Evolutionary conservation across 2,329 filamentous ascomycete species (phyloP).

Genomic region (Venturia aucupariae): DNA sequence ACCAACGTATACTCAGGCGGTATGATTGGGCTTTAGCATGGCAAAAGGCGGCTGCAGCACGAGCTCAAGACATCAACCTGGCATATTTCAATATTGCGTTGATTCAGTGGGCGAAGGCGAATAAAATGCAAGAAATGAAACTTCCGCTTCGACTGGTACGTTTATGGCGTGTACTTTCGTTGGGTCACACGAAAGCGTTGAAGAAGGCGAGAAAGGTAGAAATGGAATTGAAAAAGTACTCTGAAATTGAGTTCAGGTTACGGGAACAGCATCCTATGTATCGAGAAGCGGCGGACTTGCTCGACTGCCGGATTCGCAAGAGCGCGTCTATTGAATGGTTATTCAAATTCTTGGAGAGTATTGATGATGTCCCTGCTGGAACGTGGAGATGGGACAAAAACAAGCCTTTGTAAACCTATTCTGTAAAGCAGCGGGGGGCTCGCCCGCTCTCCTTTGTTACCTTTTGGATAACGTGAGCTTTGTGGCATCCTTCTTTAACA

Average conservation of each 20-base stretch:
- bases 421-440: not conserved
- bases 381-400: not conserved
- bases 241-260: not conserved
- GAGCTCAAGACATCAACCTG: not conserved
- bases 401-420: not conserved
- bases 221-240: not conserved
- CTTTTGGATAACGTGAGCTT: not conserved
- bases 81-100: not conserved
- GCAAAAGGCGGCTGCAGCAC: not conserved
- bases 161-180: not conserved
- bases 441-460: too few relatives aligned
- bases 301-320: not conserved
- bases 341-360: not conserved
- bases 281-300: not conserved
- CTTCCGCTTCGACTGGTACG: not conserved
- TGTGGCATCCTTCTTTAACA: not conserved
- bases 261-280: too few relatives aligned
- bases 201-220: not conserved
- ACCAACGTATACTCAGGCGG: not conserved
- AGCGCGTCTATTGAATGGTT: not conserved
- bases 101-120: not conserved
- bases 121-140: not conserved
- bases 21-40: not conserved
- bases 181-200: not conserved
- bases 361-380: not conserved